A percentile compares a stretch with the other conserved stretches of the same genome.
Evolutionary conservation across 371 early-diverging fungal species (phyloP).

Genomic region (Saksenaea vasiformis): DNA sequence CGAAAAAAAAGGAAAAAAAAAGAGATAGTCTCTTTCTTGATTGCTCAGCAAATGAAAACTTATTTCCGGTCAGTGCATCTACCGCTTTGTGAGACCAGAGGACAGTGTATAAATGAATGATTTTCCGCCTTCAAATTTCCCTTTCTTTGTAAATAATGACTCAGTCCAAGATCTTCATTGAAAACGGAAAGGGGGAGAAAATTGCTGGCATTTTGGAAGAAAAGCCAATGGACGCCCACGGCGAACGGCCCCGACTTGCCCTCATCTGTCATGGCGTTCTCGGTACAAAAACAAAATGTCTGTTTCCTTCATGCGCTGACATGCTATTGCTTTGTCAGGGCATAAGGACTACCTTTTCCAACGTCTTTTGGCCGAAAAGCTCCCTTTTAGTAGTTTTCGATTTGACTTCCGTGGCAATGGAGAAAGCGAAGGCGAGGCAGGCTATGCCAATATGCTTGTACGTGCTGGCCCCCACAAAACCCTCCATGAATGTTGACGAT

Average conservation of each 20-base stretch:
- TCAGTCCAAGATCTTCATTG: constrained; percentile 8
- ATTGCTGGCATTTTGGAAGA: constrained; percentile 19
- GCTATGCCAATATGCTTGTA: constrained; percentile 44
- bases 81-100: too few relatives aligned
- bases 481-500: too few relatives aligned
- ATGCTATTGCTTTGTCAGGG: constrained; percentile 21
- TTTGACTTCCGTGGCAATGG: constrained; percentile 57
- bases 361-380: constrained; percentile 38
- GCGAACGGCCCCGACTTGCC: constrained; percentile 4
- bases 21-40: too few relatives aligned
- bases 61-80: too few relatives aligned
- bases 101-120: not conserved
- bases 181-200: constrained; percentile 10
- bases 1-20: too few relatives aligned
- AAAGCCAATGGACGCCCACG: not conserved
- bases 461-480: not conserved
- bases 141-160: constrained; percentile 11
- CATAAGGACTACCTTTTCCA: constrained; percentile 57
- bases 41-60: too few relatives aligned
- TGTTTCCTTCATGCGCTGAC: not conserved
- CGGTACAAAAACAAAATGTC: constrained; percentile 16
- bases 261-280: constrained; percentile 33
- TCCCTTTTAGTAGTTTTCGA: constrained; percentile 51
- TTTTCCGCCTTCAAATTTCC: not conserved
- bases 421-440: constrained; percentile 47